A percentile compares a stretch with the other conserved stretches of the same genome.
phyloP scores from a whole-genome alignment of 2,329 filamentous ascomycete genomes.

The Ramularia endophylla region DNA sequence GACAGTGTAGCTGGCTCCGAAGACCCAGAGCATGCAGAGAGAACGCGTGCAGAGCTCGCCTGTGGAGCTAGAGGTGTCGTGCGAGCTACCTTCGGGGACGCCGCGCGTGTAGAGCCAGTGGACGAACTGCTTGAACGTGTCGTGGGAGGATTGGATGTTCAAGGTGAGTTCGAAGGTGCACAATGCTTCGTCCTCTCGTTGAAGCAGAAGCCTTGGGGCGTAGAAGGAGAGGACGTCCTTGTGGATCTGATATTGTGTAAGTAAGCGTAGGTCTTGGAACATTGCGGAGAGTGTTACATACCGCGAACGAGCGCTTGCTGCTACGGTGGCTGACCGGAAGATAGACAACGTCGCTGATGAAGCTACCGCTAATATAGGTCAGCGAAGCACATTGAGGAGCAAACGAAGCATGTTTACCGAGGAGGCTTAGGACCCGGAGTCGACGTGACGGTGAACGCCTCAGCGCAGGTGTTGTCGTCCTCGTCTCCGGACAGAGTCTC shows the following conservation, averaged over 20 bases:
- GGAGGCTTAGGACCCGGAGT: neutral
- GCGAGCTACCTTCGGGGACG: neutral
- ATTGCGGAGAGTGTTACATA: too few relatives aligned
- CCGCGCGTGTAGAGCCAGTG: slow-evolving; percentile 11
- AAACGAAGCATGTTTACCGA: too few relatives aligned
- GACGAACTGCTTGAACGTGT: slow-evolving; percentile 8
- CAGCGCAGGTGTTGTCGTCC: too few relatives aligned
- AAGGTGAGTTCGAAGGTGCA: neutral
- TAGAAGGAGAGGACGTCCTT: neutral
- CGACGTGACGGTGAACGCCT: neutral
- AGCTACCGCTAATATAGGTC: neutral
- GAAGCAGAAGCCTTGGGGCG: neutral
- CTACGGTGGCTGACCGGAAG: neutral
- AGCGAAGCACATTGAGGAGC: neutral
- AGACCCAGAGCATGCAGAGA: neutral
- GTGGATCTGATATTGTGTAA: too few relatives aligned
- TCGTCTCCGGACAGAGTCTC: neutral
- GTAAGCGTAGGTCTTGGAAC: too few relatives aligned
- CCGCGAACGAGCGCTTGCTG: too few relatives aligned
- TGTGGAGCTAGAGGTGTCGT: neutral
- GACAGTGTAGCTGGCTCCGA: neutral
- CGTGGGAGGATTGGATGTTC: slow-evolving; percentile 1
- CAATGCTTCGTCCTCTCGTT: neutral
- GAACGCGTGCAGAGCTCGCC: neutral
- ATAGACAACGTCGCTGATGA: neutral